These are phyloP conservation scores for Prunella vulgaris DNA, from an alignment of 257 asterid genomes.

Conservation along the genomic window DNA sequence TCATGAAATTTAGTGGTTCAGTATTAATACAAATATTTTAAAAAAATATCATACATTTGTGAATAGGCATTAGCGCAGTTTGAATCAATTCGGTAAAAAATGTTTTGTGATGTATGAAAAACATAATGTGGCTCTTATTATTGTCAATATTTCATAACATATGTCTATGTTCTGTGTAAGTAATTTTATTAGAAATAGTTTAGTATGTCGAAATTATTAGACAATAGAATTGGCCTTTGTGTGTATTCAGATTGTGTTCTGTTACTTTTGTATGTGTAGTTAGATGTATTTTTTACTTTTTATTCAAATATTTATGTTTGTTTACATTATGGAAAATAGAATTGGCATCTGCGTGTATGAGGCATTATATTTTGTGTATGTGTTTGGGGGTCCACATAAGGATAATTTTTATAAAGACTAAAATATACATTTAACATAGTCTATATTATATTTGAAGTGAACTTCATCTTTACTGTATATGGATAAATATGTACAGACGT, in stretches of 20 bases:
- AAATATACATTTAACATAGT: not conserved
- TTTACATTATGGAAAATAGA: not conserved
- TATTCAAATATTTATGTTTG: not conserved
- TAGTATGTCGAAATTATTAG: not conserved
- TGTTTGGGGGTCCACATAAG: not conserved
- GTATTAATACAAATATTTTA: too few relatives aligned
- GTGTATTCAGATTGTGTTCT: not conserved
- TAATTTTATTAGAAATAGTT: not conserved
- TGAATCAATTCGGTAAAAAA: not conserved
- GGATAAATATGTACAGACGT: not conserved
- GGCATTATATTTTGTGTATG: not conserved
- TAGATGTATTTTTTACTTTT: not conserved
- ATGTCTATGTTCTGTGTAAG: not conserved
- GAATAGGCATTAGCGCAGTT: not conserved
- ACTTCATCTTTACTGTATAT: not conserved
- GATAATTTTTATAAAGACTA: not conserved
- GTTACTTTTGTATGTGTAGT: not conserved
- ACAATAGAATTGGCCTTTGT: not conserved
- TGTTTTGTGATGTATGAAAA: not conserved
- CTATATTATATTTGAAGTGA: not conserved
- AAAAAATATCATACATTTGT: too few relatives aligned
- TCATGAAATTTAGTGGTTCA: not conserved
- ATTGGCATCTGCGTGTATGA: not conserved
- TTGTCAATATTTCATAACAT: not conserved
- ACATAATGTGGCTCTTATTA: not conserved